Percentiles rank a stretch among this genome's conserved stretches.
These are phyloP conservation scores for Saccharomycopsis sp. DNA, from an alignment of 805 yeast genomes.

Conservation along the genomic window DNA sequence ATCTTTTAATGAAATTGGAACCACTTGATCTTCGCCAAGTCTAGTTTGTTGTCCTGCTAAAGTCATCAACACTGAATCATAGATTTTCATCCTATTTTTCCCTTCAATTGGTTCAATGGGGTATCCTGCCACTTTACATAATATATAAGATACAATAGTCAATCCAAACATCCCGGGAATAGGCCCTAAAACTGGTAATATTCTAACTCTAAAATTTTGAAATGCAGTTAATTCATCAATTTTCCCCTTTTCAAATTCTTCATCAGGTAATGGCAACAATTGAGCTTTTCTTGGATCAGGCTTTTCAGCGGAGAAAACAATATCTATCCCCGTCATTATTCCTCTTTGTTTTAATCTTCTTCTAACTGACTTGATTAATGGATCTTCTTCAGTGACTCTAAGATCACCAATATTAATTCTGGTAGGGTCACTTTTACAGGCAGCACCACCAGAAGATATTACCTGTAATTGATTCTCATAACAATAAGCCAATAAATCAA, in stretches of 20 bases:
- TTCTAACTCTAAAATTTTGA: conserved; percentile 86
- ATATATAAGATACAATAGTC: conserved; percentile 75
- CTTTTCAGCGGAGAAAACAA: conserved; percentile 89
- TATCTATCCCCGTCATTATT: conserved; percentile 68
- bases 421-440: conserved; percentile 92
- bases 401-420: conserved; percentile 85
- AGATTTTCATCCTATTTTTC: conserved; percentile 75
- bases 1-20: conserved; percentile 68
- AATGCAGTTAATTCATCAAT: conserved; percentile 85
- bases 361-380: conserved; percentile 81
- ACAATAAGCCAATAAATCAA: conserved; percentile 76
- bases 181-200: conserved; percentile 92
- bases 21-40: conserved; percentile 67
- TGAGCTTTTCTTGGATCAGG: conserved; percentile 94
- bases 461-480: conserved; percentile 54
- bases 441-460: conserved; percentile 94
- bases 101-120: conserved; percentile 90
- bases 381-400: conserved; percentile 87
- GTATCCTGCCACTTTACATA: conserved; percentile 78
- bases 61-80: conserved; percentile 76
- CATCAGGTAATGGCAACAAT: conserved; percentile 77
- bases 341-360: conserved; percentile 78
- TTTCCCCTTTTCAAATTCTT: conserved; percentile 69
- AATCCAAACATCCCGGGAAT: conserved; percentile 97
- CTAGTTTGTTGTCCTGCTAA: conserved; percentile 84